Evolutionary conservation across 139 green algal species (phyloP).

Genomic region (Spirogloea muscicola): DNA sequence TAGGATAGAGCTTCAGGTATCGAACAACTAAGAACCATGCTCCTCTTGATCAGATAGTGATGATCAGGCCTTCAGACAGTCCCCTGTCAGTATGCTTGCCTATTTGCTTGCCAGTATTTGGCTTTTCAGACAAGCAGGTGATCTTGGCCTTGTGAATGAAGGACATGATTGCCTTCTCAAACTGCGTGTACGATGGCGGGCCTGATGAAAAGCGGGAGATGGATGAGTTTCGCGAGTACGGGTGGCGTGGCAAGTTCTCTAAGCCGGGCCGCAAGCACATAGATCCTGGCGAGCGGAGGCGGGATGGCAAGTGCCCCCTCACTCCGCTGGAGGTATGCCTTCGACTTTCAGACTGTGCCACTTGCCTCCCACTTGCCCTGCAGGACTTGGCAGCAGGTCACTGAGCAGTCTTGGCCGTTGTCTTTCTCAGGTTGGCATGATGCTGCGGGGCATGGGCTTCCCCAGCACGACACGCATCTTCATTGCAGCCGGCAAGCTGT

Average conservation of each 20-base stretch:
- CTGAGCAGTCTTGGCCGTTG: no score
- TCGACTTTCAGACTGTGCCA: no score
- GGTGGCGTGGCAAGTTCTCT: constrained; percentile 14
- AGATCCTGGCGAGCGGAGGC: constrained; percentile 18
- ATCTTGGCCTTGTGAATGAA: not conserved
- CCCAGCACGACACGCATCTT: constrained; percentile 10
- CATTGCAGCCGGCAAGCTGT: constrained; percentile 15
- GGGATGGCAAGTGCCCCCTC: constrained; percentile 20
- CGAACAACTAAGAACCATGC: no score
- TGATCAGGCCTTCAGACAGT: no score
- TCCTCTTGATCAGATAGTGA: no score
- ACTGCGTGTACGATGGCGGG: constrained; percentile 6
- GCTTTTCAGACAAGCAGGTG: no score
- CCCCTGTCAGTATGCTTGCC: no score
- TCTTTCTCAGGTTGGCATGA: no score
- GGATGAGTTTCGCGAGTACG: constrained; percentile 15
- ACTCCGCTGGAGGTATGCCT: constrained; percentile 35
- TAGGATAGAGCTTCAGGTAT: no score
- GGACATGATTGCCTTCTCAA: constrained; percentile 33
- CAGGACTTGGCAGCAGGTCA: no score
- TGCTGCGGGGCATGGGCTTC: constrained; percentile 28
- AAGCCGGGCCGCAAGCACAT: constrained; percentile 4
- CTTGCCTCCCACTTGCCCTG: no score
- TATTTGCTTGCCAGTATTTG: no score
- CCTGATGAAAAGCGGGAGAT: not conserved